phyloP scores from a whole-genome alignment of 116 monocot species.

The Dioscorea cayenensis region DNA sequence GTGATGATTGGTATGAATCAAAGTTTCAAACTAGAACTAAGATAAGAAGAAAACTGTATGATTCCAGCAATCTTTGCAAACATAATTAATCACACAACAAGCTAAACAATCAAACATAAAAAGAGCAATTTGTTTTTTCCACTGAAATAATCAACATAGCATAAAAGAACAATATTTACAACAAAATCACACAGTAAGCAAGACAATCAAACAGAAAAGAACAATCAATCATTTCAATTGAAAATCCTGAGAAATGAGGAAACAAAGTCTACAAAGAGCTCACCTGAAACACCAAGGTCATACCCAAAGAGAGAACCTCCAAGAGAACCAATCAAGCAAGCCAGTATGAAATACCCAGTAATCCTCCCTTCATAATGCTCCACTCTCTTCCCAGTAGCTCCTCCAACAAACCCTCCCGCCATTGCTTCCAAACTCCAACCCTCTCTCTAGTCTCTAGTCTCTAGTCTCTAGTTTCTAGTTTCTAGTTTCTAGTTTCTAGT shows the following conservation, averaged over 20 bases:
- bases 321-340: conserved; percentile 49
- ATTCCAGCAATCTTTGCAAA: too few relatives aligned
- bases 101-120: not conserved
- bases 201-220: not conserved
- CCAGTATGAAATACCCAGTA: conserved; percentile 49
- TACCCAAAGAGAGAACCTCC: conserved; percentile 69
- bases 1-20: too few relatives aligned
- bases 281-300: conserved; percentile 65
- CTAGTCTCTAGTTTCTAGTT: too few relatives aligned
- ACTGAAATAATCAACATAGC: not conserved
- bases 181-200: not conserved
- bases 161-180: too few relatives aligned
- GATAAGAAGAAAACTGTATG: too few relatives aligned
- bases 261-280: conserved; percentile 2
- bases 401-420: conserved; percentile 52
- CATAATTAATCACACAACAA: not conserved
- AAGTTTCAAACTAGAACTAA: too few relatives aligned
- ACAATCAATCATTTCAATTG: not conserved
- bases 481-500: too few relatives aligned
- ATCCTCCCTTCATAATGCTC: conserved; percentile 49
- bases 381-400: conserved; percentile 29
- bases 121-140: not conserved
- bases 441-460: not conserved
- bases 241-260: not conserved
- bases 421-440: conserved; percentile 10